These are phyloP conservation scores for Chalara sp. DNA, from an alignment of 2,329 filamentous ascomycete species.

Conservation along the genomic window DNA sequence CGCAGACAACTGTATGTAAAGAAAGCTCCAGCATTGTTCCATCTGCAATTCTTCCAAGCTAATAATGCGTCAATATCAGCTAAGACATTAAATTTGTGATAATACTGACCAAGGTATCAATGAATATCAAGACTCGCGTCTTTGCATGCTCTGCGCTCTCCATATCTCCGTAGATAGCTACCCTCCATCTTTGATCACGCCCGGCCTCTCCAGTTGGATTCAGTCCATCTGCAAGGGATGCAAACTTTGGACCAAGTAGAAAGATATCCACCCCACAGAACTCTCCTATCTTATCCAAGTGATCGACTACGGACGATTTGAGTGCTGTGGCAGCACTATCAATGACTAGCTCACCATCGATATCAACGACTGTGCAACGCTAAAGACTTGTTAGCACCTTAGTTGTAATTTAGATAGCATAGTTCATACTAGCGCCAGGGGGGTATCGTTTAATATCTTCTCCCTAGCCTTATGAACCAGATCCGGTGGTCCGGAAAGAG, in stretches of 20 bases:
- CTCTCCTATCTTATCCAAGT: slow-evolving; percentile 78
- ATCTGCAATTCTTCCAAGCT: slow-evolving; percentile 72
- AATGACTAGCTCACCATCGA: slow-evolving; percentile 85
- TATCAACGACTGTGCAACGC: slow-evolving; percentile 89
- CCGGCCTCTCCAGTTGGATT: slow-evolving; percentile 73
- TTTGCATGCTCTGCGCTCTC: slow-evolving; percentile 96
- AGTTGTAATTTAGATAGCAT: not conserved
- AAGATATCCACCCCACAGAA: slow-evolving; percentile 97
- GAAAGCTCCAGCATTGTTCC: slow-evolving; percentile 76
- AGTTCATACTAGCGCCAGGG: slow-evolving; percentile 77
- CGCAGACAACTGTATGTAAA: slow-evolving; percentile 86
- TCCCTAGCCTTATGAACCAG: slow-evolving; percentile 84
- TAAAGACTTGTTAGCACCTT: slow-evolving; percentile 36
- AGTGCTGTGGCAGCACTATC: slow-evolving; percentile 61
- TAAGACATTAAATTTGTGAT: not conserved
- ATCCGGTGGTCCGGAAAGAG: slow-evolving; percentile 81
- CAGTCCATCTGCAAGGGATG: slow-evolving; percentile 66
- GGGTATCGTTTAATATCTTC: slow-evolving; percentile 84
- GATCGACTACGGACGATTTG: slow-evolving; percentile 69
- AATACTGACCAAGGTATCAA: slow-evolving; percentile 48
- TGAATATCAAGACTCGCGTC: slow-evolving; percentile 91
- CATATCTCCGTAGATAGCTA: slow-evolving; percentile 92
- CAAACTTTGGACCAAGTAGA: slow-evolving; percentile 81
- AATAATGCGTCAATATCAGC: slow-evolving; percentile 28
- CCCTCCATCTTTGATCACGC: slow-evolving; percentile 80